phyloP scores from a whole-genome alignment of 768 basidiomycete species.

The Coprinellus aureogranulatus region DNA sequence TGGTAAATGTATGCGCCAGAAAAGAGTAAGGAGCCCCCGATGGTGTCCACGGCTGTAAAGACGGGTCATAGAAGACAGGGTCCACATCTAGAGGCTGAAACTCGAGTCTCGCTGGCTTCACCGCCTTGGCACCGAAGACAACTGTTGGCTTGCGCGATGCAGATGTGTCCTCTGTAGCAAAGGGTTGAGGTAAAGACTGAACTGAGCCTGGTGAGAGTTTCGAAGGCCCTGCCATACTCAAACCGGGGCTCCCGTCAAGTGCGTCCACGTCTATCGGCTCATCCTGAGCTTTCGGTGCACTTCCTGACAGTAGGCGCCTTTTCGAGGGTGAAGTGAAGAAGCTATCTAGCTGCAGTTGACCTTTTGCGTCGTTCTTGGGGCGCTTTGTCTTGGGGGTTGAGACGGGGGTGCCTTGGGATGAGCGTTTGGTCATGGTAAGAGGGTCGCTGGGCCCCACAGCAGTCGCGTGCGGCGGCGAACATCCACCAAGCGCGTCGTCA shows the following conservation, averaged over 20 bases:
- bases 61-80: constrained; percentile 43
- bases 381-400: background rate
- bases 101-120: constrained; percentile 14
- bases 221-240: background rate
- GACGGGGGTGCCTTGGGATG: background rate
- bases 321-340: background rate
- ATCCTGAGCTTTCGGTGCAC: background rate
- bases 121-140: background rate
- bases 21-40: constrained; percentile 64
- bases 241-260: background rate
- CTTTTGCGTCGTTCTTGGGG: background rate
- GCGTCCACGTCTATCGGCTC: constrained; percentile 6
- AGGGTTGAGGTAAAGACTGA: background rate
- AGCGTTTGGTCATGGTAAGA: background rate
- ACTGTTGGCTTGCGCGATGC: background rate
- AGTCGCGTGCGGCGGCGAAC: too few species aligned
- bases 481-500: too few species aligned
- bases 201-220: background rate
- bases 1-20: constrained; percentile 60
- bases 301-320: background rate
- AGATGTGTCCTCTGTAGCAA: background rate
- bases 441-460: background rate
- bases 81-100: constrained; percentile 45
- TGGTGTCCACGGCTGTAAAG: constrained; percentile 42
- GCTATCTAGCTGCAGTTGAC: background rate